phyloP scores from a whole-genome alignment of 2,329 filamentous ascomycete genomes.

The Raffaelea arxii region DNA sequence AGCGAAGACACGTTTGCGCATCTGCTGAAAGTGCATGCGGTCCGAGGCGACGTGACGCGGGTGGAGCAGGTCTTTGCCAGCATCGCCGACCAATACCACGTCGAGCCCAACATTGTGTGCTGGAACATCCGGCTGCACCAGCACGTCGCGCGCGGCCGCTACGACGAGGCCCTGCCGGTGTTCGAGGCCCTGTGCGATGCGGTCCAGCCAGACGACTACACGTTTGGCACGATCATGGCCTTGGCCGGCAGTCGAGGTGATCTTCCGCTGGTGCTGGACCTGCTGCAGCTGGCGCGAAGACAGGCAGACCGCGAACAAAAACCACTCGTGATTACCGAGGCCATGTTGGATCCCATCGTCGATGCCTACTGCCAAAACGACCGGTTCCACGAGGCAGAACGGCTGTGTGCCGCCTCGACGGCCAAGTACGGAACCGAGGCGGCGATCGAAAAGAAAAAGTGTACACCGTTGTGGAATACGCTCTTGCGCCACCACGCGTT shows the following conservation, averaged over 20 bases:
- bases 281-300: constrained; percentile 58
- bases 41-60: constrained; percentile 51
- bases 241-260: constrained; percentile 65
- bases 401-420: constrained; percentile 32
- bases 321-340: constrained; percentile 37
- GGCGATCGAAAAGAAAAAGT: constrained; percentile 7
- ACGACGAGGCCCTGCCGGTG: constrained; percentile 51
- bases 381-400: constrained; percentile 43
- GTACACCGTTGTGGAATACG: constrained; percentile 67
- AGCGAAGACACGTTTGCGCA: constrained; percentile 36
- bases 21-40: constrained; percentile 62
- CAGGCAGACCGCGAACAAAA: constrained; percentile 36
- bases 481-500: constrained; percentile 61
- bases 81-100: constrained; percentile 44
- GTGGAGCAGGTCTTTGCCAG: constrained; percentile 52
- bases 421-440: not conserved
- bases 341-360: constrained; percentile 57
- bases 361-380: constrained; percentile 55
- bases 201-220: constrained; percentile 48
- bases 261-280: constrained; percentile 53
- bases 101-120: constrained; percentile 46
- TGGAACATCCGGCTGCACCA: constrained; percentile 75
- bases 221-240: constrained; percentile 65
- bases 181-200: constrained; percentile 50
- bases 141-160: constrained; percentile 55